phyloP scores from a whole-genome alignment of 108 stramenopile genomes.

The Cylindrotheca closterium region DNA sequence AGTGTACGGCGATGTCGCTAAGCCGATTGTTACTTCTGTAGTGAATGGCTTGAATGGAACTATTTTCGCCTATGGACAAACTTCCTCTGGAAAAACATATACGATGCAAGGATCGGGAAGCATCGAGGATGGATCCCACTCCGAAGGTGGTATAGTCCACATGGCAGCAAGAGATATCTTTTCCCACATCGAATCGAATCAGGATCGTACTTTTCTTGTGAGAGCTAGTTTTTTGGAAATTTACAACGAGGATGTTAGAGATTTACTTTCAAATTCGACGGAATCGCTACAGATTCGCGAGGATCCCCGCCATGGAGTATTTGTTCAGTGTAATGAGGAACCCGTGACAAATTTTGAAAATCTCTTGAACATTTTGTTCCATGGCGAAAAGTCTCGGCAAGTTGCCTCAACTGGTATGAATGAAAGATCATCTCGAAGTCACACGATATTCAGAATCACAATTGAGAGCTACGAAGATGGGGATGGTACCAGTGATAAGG shows the following conservation, averaged over 20 bases:
- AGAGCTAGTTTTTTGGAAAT: slow-evolving; percentile 97
- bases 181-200: slow-evolving; percentile 52
- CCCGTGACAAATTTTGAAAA: slow-evolving; percentile 81
- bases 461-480: slow-evolving; percentile 84
- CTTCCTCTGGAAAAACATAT: slow-evolving; percentile 89
- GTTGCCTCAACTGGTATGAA: slow-evolving; percentile 96
- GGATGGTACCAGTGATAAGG: slow-evolving; percentile 23
- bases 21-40: slow-evolving; percentile 85
- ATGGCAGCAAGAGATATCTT: slow-evolving; percentile 88
- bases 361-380: slow-evolving; percentile 68
- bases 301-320: slow-evolving; percentile 93
- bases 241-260: slow-evolving; percentile 98
- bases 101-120: slow-evolving; percentile 91
- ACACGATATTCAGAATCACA: slow-evolving; percentile 94
- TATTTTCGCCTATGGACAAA: slow-evolving; percentile 96
- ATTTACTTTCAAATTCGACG: slow-evolving; percentile 71
- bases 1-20: slow-evolving; percentile 89
- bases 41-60: slow-evolving; percentile 96
- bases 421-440: slow-evolving; percentile 93
- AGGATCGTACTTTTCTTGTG: slow-evolving; percentile 77
- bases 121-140: slow-evolving; percentile 49
- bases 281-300: slow-evolving; percentile 79
- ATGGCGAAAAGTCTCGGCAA: slow-evolving; percentile 86
- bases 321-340: slow-evolving; percentile 87
- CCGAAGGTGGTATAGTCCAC: slow-evolving; percentile 70